Evolutionary conservation across 1,284 basidiomycete genomes (phyloP), one percentile per base, ranked within the genome.

Genomic region (Earliella scabrosa): DNA sequence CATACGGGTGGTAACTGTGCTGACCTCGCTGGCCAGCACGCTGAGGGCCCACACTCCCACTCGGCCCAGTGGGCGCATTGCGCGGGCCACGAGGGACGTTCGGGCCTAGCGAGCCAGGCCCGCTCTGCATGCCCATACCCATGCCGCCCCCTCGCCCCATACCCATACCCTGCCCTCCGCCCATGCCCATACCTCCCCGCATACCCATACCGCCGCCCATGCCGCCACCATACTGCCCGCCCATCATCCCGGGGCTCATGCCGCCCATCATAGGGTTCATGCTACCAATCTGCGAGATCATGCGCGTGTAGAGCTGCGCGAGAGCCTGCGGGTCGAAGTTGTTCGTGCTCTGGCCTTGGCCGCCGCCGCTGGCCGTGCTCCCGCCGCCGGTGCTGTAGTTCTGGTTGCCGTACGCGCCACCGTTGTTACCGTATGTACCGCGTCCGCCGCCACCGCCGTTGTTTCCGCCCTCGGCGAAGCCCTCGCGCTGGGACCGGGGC

Each of bases 261-360:
- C 77, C 69, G 40, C 65, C 80, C 71, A 75, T 76, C 77, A 81
- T 79, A 4, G 75, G 74, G 39, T 75, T 79, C 66, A 82, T 81
- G 46, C 78, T 78, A 2, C 85, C 80, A 81, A 92, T 90, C 69
- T 78, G 73, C 65, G 89, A 85, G 77, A 91, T 88, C 88, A 93
- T 93, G 54, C 91, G 84, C 2, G 89, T 90, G 70, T 92, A 93
- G 20, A 93, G 79, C 32, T 86, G 79, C 0, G 90, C 90, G 56
- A 93, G 82, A 0, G 88, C 90, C 66, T 92, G 88, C 1, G 92
- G 88, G 66, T 92, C 90, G 68, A 93, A 91, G 3, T 87, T 82
- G 65, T 78, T 83, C 21, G 75, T 76, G 10, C 54, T 40, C 11
- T 39, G 49, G 0, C 35, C 59, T 26, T 29, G 51, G 14, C 64